Evolutionary conservation across 1,139 yeast genomes (phyloP), one percentile per base, ranked within the genome.

Genomic region (Wickerhamiella infanticola): DNA sequence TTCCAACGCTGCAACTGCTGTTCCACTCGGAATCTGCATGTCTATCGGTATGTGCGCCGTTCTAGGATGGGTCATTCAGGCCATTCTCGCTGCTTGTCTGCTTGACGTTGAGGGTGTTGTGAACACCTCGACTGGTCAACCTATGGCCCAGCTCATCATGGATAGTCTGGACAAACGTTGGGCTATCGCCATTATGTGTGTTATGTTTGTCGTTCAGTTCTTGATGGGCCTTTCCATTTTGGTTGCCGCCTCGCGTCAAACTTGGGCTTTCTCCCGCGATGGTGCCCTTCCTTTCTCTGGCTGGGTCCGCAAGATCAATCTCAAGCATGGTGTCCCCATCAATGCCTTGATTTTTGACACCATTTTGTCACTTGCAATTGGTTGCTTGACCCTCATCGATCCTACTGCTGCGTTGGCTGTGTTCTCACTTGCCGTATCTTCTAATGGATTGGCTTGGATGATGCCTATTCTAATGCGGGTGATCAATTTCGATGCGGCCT

Each of bases 251-350:
- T 82, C 94, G 4, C 75, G 95, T 67, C 78, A 84, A 35, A 81
- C 88, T 0, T 85, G 78, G 66, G 86, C 94, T 9, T 79, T 85
- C 63, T 84, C 94, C 45, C 75, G 96, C 63, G 96, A 85, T 60
- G 86, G 82, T 42, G 95, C 93, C 0, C 65, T 85, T 42, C 95
- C 95, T 0, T 77, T 71, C 54, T 74, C 79, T 11, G 29, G 45
- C 9, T 45, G 26, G 29, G 45, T 53, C 42, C 45, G 48, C 37
- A 31, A 41, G 9, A 80, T 77, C 42, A 64, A 75, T 55, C 68
- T 68, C 41, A 66, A 55, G 9, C 60, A 73, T 23, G 66, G 70
- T 35, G 79, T 75, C 23, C 84, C 84, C 7, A 58, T 75, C 41
- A 66, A 74, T 50, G 81, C 83, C 3, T 73, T 77, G 13, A 58